These are phyloP conservation scores for Musa schizocarpa DNA, from an alignment of 176 grass and related monocot species.

Conservation along the genomic window DNA sequence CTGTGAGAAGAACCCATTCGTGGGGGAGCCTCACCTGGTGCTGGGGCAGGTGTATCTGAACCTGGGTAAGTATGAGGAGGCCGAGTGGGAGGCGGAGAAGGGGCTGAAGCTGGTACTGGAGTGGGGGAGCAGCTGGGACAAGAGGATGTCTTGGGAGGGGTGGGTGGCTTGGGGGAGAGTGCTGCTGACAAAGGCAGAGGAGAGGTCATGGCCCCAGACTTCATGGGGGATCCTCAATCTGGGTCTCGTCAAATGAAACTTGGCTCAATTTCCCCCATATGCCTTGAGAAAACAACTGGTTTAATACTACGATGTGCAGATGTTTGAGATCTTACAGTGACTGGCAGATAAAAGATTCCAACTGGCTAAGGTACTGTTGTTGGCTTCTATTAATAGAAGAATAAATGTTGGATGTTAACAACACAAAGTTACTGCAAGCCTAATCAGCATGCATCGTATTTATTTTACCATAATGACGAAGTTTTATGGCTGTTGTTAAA, in stretches of 20 bases:
- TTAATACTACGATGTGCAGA: no score
- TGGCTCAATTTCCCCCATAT: background rate
- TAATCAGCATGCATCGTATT: no score
- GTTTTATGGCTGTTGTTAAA: no score
- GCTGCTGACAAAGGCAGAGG: conserved; percentile 33
- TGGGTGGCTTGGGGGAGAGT: conserved; percentile 77
- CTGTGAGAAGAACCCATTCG: conserved; percentile 49
- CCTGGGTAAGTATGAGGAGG: conserved; percentile 37
- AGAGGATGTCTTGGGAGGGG: conserved; percentile 68
- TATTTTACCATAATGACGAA: no score
- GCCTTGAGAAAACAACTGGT: no score
- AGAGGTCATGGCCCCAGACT: conserved; percentile 32
- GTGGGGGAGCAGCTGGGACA: conserved; percentile 90
- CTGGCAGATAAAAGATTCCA: no score
- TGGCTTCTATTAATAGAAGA: no score
- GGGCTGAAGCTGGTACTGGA: conserved; percentile 56
- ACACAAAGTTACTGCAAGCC: no score
- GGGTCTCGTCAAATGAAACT: conserved; percentile 46
- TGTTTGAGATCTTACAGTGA: no score
- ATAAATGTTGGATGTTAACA: no score
- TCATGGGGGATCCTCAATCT: conserved; percentile 68
- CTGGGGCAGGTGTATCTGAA: conserved; percentile 61
- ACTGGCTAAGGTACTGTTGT: no score
- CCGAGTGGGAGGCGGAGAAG: conserved; percentile 22
- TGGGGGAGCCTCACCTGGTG: conserved; percentile 54